These are phyloP conservation scores for Fistulinella cinereoalba DNA, from an alignment of 1,284 basidiomycete species.

Conservation along the genomic window DNA sequence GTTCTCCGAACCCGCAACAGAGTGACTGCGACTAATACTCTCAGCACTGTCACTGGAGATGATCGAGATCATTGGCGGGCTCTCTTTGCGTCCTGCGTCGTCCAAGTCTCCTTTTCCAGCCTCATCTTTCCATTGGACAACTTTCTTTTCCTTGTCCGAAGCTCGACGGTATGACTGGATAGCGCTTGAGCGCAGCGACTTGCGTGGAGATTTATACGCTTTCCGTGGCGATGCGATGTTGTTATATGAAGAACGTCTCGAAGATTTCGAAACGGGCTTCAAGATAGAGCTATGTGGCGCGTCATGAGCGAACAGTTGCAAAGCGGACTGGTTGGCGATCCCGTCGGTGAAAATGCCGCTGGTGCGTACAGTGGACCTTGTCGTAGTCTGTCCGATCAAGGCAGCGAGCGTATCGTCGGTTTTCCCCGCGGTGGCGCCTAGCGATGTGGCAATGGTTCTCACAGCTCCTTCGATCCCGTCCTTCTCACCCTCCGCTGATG, in stretches of 20 bases:
- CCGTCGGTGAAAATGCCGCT: constrained; percentile 37
- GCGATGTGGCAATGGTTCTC: constrained; percentile 46
- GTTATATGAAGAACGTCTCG: constrained; percentile 50
- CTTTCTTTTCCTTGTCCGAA: constrained; percentile 72
- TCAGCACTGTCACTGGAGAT: constrained; percentile 32
- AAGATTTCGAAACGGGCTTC: constrained; percentile 38
- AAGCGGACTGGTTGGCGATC: constrained; percentile 42
- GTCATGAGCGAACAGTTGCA: constrained; percentile 36
- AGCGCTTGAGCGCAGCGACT: constrained; percentile 64
- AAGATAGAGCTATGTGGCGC: constrained; percentile 50
- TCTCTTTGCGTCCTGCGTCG: constrained; percentile 55
- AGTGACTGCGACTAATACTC: constrained; percentile 32
- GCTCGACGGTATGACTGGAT: constrained; percentile 59
- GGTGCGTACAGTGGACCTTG: constrained; percentile 45
- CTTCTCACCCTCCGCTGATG: constrained; percentile 42
- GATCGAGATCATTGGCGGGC: constrained; percentile 44
- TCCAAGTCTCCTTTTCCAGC: constrained; percentile 81
- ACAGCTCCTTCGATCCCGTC: constrained; percentile 41
- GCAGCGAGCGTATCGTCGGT: constrained; percentile 66
- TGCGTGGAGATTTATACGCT: constrained; percentile 59
- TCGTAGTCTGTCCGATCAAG: constrained; percentile 63
- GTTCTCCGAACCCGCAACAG: constrained; percentile 65
- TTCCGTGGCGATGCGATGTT: constrained; percentile 44
- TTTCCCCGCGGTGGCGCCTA: constrained; percentile 57
- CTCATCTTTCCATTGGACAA: constrained; percentile 88